Evolutionary conservation across 345 rosid genomes (phyloP).

Genomic region (Gossypium mustelinum): DNA sequence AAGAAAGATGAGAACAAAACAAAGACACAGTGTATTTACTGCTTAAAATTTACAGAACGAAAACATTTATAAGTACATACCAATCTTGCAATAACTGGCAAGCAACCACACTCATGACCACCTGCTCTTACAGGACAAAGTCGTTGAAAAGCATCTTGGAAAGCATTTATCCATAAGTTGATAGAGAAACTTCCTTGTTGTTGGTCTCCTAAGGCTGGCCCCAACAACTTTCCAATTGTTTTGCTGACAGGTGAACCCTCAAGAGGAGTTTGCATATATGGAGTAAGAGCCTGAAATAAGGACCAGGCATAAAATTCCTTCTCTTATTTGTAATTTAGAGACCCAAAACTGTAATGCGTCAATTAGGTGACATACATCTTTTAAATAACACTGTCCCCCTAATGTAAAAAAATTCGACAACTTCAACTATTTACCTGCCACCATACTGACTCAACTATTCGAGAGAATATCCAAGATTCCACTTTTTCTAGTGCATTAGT

Average conservation of each 20-base stretch:
- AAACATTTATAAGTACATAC: conserved; percentile 32
- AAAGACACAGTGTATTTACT: not conserved
- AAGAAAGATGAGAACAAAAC: conserved; percentile 6
- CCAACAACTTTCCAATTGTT: conserved; percentile 47
- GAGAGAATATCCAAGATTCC: conserved; percentile 89
- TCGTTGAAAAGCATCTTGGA: conserved; percentile 65
- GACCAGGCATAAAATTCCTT: conserved; percentile 3
- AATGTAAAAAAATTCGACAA: not conserved
- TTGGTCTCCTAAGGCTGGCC: conserved; percentile 73
- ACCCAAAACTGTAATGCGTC: not conserved
- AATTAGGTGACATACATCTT: not conserved
- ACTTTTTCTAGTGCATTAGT: conserved; percentile 68
- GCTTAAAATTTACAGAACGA: conserved; percentile 1
- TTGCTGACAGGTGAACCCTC: conserved; percentile 37
- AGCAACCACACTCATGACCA: conserved; percentile 92
- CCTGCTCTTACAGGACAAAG: conserved; percentile 89
- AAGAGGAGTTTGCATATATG: conserved; percentile 77
- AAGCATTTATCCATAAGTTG: conserved; percentile 73
- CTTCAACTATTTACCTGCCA: conserved; percentile 71
- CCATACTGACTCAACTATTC: conserved; percentile 92
- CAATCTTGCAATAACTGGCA: conserved; percentile 67
- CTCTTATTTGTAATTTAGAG: not conserved
- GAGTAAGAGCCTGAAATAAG: conserved; percentile 70
- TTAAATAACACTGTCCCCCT: not conserved
- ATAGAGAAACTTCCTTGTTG: conserved; percentile 79